Evolutionary conservation across 169 alveolate genomes (phyloP).

Genomic region (Toxoplasma gondii): DNA sequence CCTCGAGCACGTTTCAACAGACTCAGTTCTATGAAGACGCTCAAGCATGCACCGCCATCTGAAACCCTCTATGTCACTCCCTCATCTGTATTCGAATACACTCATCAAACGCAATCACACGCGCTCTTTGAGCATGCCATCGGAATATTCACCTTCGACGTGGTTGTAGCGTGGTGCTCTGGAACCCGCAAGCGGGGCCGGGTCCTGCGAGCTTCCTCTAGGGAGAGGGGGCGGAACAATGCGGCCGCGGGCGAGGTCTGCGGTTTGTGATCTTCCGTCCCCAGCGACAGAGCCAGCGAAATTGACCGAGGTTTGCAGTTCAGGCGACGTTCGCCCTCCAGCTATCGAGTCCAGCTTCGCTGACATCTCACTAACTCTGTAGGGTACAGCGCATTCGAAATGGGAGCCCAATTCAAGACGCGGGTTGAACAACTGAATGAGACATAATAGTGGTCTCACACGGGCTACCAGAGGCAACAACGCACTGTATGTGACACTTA

Average conservation of each 20-base stretch:
- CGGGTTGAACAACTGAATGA: background rate
- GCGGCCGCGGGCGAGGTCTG: conserved; percentile 2
- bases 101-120: too few species aligned
- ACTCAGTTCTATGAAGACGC: too few species aligned
- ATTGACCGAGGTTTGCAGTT: background rate
- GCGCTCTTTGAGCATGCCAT: background rate
- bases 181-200: background rate
- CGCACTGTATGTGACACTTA: background rate
- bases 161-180: conserved; percentile 2
- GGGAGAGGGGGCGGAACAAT: conserved; percentile 26
- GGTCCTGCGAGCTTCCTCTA: background rate
- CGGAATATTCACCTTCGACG: background rate
- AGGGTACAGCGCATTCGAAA: background rate
- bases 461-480: background rate
- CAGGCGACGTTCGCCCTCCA: background rate
- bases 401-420: background rate
- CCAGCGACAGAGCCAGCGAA: background rate
- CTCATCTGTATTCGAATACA: too few species aligned
- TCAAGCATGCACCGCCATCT: too few species aligned
- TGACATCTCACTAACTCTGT: background rate
- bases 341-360: background rate
- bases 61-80: too few species aligned
- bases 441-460: too few species aligned
- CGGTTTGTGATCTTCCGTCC: background rate
- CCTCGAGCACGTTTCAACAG: too few species aligned